Conservation (phyloP, 2,329 filamentous ascomycete species). For the Penicillium sp. region DNA sequence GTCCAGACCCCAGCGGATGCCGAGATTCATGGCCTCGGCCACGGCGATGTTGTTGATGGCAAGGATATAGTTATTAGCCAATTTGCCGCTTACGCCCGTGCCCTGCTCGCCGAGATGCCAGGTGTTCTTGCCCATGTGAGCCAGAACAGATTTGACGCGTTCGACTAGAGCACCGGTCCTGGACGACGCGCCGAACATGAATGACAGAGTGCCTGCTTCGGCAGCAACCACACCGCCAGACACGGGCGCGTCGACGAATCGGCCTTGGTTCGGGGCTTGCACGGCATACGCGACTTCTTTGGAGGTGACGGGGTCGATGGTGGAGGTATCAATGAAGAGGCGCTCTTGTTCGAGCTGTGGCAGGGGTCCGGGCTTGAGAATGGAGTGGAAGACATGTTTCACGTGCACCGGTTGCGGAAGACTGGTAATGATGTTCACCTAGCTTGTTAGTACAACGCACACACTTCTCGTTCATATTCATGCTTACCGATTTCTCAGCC, state of each 20-base stretch:
- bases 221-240: constrained; percentile 94
- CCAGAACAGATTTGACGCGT: constrained; percentile 64
- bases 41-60: constrained; percentile 84
- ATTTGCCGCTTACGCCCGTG: constrained; percentile 81
- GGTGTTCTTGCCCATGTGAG: constrained; percentile 80
- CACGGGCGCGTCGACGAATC: constrained; percentile 93
- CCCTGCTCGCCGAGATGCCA: constrained; percentile 83
- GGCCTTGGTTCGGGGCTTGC: constrained; percentile 61
- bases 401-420: constrained; percentile 88
- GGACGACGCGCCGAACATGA: constrained; percentile 79
- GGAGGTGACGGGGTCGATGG: constrained; percentile 87
- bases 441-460: not conserved
- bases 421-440: constrained; percentile 65
- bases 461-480: not conserved
- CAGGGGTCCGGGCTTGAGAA: constrained; percentile 59
- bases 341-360: constrained; percentile 55
- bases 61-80: constrained; percentile 95
- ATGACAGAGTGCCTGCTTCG: constrained; percentile 79
- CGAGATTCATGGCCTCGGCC: constrained; percentile 64
- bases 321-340: constrained; percentile 93
- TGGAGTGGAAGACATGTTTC: constrained; percentile 72
- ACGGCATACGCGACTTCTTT: constrained; percentile 70
- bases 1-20: constrained; percentile 60
- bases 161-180: constrained; percentile 53
- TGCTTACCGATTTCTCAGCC: constrained; percentile 63